Evolutionary conservation across 495 filamentous ascomycete species (phyloP), one percentile per base, ranked within the genome.

Genomic region (Hypomontagnella monticulosa): DNA sequence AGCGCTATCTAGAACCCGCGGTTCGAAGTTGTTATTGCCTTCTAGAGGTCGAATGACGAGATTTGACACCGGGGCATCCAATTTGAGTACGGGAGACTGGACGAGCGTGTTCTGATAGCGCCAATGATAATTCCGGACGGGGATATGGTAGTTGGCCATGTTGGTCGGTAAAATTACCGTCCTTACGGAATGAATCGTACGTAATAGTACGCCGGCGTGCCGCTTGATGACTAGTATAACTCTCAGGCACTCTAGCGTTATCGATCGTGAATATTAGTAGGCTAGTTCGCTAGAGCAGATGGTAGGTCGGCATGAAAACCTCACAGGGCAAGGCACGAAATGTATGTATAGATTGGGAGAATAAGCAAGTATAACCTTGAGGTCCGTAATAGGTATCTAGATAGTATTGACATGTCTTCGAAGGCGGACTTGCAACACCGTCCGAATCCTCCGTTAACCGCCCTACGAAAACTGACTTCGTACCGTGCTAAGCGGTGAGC

Each of bases 71-170:
- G 43, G 19, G 33, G 49, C 14, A 20, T 34, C 36, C n/a, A 69
- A 37, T 18, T 36, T 18, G 11, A 57, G 49, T 46, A 60, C 32
- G 27, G 66, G 66, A 23, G 54, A 69, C 38, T 59, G 58, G 3
- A 63, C 60, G 19, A 69, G 15, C 7, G 20, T 59, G 23, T 69
- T 69, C 20, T 63, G 66, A 47, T 69, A 55, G 10, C 49, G 40
- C 66, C 66, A 69, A 46, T 60, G 66, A 20, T 69, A 69, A 37
- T 69, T 38, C 18, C 60, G 49, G 32, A 69, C 66, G 9, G 9
- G 14, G 50, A 69, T 27, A 4, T 51, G 43, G 60, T 63, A 69
- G 7, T 54, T 18, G 6, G 66, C 50, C 59, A 69, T 69, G 15
- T 9, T 33, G 18, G 12, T 16, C 23, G 18, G 4, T 20, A 16